Percentiles rank a stretch among this genome's conserved stretches.
Evolutionary conservation across 2,329 filamentous ascomycete species (phyloP).

Genomic region (Arthrinium phaeospermum): DNA sequence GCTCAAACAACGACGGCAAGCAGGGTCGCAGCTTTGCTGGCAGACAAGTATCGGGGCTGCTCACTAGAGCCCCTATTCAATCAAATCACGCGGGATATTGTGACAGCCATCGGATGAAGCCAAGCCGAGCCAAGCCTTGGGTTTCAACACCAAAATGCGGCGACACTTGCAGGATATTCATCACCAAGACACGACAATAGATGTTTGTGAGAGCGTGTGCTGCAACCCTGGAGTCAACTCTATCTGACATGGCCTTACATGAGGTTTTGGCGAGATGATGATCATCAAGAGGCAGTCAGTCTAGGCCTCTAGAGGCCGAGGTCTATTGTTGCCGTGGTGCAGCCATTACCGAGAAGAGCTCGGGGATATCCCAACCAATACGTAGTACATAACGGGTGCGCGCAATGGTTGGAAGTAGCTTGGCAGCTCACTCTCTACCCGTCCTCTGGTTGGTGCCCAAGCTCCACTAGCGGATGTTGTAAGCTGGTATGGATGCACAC

Average conservation of each 20-base stretch:
- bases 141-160: background rate
- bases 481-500: background rate
- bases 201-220: background rate
- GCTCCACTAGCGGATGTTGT: background rate
- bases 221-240: background rate
- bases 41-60: conserved; percentile 75
- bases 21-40: conserved; percentile 53
- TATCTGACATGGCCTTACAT: conserved; percentile 3
- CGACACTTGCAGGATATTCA: background rate
- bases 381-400: background rate
- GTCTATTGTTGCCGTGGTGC: background rate
- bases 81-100: conserved; percentile 62
- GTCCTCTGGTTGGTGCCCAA: conserved; percentile 16
- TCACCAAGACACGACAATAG: conserved; percentile 12
- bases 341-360: background rate
- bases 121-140: background rate
- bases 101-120: conserved; percentile 42
- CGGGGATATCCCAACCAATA: background rate
- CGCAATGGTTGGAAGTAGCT: background rate
- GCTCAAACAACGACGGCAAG: conserved; percentile 35
- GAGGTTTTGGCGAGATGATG: background rate
- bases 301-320: background rate
- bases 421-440: background rate
- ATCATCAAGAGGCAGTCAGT: background rate
- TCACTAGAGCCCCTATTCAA: conserved; percentile 73